Conservation (phyloP, 2,329 filamentous ascomycete species). For the Whalleya microplaca region DNA sequence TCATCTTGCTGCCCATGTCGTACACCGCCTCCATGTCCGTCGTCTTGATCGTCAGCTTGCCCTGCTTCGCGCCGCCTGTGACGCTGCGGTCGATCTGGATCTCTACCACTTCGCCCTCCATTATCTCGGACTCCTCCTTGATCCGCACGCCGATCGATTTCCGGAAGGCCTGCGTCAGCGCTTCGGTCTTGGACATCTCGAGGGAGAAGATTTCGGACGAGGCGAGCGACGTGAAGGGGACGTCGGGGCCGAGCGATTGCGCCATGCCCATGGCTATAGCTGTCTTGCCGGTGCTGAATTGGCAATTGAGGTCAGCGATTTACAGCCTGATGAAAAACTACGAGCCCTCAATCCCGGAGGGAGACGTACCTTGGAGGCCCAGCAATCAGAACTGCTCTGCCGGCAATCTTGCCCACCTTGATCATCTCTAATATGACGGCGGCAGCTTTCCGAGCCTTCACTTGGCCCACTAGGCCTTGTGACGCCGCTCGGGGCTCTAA, state of each 20-base stretch:
- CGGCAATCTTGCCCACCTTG: constrained; percentile 97
- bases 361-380: constrained; percentile 76
- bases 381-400: constrained; percentile 90
- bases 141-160: constrained; percentile 98
- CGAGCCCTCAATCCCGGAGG: background rate
- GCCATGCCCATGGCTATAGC: constrained; percentile 99
- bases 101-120: constrained; percentile 98
- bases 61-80: constrained; percentile 95
- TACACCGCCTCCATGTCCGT: constrained; percentile 99
- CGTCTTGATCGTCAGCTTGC: constrained; percentile 98
- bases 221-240: constrained; percentile 94
- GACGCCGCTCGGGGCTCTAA: constrained; percentile 84
- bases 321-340: background rate
- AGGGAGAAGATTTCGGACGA: constrained; percentile 98
- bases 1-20: constrained; percentile 99
- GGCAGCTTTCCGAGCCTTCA: constrained; percentile 94
- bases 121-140: constrained; percentile 98
- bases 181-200: constrained; percentile 99
- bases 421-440: constrained; percentile 98
- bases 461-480: constrained; percentile 93
- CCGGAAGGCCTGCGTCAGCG: constrained; percentile 96
- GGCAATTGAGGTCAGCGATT: constrained; percentile 18
- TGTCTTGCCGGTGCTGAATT: constrained; percentile 88
- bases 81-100: constrained; percentile 98
- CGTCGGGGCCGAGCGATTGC: constrained; percentile 89